A percentile compares a stretch with the other conserved stretches of the same genome.
Evolutionary conservation across 495 filamentous ascomycete species (phyloP).

Genomic region (Beverwykella pulmonaria): DNA sequence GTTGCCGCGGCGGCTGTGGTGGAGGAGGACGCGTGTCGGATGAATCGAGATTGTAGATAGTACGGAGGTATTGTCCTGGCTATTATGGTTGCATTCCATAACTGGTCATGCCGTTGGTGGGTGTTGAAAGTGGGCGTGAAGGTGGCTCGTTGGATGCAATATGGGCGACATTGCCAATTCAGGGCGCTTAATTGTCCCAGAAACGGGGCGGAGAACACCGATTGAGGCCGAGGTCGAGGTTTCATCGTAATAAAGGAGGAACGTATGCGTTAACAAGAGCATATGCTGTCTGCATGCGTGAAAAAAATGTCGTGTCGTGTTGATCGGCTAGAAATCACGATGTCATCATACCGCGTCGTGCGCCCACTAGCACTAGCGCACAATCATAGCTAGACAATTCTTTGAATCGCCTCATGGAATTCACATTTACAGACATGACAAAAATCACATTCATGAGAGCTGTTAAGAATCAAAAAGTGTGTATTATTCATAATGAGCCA

Average conservation of each 20-base stretch:
- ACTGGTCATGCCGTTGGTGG: conserved; percentile 2
- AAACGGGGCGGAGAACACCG: neutral
- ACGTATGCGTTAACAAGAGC: too few species aligned
- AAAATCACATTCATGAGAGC: neutral
- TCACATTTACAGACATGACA: too few species aligned
- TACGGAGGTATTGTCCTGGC: neutral
- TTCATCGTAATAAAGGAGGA: too few species aligned
- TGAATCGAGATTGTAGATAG: neutral
- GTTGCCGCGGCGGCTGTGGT: neutral
- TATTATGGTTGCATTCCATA: neutral
- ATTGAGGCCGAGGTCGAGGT: neutral
- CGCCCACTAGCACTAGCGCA: neutral
- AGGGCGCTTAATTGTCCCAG: neutral
- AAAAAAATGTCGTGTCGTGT: neutral
- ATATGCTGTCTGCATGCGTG: too few species aligned
- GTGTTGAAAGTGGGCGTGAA: neutral
- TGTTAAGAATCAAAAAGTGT: neutral
- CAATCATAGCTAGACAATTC: too few species aligned
- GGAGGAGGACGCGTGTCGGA: conserved; percentile 11
- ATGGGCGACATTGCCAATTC: neutral
- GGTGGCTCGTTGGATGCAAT: neutral
- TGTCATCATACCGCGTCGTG: neutral
- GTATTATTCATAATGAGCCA: neutral
- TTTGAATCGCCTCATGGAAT: too few species aligned
- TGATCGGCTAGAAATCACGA: neutral